Evolutionary conservation across 306 rosid species (phyloP).

Genomic region (Gastrolobium villosum): DNA sequence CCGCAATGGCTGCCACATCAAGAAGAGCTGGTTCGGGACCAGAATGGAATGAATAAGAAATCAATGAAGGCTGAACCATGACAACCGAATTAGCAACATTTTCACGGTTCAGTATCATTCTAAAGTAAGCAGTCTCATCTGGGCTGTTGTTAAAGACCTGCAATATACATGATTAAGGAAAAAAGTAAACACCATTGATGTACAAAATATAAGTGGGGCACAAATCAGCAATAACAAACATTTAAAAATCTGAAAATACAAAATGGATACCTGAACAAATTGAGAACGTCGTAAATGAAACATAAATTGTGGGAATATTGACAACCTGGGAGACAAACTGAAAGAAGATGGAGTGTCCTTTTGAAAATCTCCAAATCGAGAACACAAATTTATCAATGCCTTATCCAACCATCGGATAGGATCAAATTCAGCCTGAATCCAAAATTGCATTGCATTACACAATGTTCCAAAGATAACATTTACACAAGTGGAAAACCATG

Average conservation of each 20-base stretch:
- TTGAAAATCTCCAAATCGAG: conserved; percentile 94
- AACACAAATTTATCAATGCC: conserved; percentile 87
- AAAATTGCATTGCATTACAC: conserved; percentile 46
- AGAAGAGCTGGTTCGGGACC: conserved; percentile 96
- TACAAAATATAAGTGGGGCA: conserved; percentile 23
- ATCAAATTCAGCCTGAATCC: conserved; percentile 93
- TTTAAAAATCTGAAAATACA: conserved; percentile 21
- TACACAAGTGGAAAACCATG: conserved; percentile 26
- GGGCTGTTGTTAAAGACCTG: conserved; percentile 99
- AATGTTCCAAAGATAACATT: conserved; percentile 37
- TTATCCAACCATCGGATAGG: conserved; percentile 99
- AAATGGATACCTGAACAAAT: conserved; percentile 86
- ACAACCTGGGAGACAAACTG: conserved; percentile 94
- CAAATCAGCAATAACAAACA: conserved; percentile 42
- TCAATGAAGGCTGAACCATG: conserved; percentile 97
- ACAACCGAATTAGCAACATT: conserved; percentile 94
- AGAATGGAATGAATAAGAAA: conserved; percentile 91
- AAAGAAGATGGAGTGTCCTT: conserved; percentile 88
- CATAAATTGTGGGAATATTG: conserved; percentile 97
- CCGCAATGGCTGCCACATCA: conserved; percentile 94
- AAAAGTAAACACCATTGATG: conserved; percentile 7
- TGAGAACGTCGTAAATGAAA: conserved; percentile 97
- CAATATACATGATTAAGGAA: conserved; percentile 31
- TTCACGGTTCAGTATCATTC: conserved; percentile 97
- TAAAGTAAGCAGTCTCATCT: conserved; percentile 95